A percentile compares a stretch with the other conserved stretches of the same genome.
These are phyloP conservation scores for Coprinellus micaceus DNA, from an alignment of 768 basidiomycete genomes.

Conservation along the genomic window DNA sequence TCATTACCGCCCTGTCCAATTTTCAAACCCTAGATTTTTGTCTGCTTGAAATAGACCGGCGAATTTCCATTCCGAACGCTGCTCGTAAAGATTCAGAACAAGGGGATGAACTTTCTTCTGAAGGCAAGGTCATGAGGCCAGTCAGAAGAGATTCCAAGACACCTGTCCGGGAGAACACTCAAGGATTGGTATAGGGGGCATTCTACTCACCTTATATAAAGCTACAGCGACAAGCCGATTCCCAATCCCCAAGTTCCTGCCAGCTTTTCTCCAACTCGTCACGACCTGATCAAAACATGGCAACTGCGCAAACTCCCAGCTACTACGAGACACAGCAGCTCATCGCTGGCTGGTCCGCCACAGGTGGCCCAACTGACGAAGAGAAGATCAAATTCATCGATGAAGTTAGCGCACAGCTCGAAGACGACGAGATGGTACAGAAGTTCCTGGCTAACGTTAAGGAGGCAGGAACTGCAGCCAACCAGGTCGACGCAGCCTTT, in stretches of 20 bases:
- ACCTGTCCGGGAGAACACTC: too few species aligned
- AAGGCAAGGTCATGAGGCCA: too few species aligned
- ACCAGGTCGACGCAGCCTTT: not conserved
- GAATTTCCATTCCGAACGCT: not conserved
- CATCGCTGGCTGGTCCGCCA: not conserved
- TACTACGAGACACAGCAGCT: not conserved
- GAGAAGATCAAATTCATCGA: not conserved
- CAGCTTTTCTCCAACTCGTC: not conserved
- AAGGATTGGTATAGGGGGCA: too few species aligned
- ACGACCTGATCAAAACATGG: not conserved
- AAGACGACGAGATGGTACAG: not conserved
- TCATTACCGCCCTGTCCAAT: not conserved
- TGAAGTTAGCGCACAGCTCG: not conserved
- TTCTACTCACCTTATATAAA: not conserved
- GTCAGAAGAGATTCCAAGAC: too few species aligned
- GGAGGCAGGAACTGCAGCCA: not conserved
- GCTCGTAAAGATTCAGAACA: too few species aligned
- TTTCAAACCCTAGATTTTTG: not conserved
- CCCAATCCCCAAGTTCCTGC: not conserved
- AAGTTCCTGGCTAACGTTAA: not conserved
- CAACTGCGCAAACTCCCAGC: not conserved
- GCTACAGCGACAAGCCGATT: not conserved
- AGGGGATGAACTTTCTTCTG: too few species aligned
- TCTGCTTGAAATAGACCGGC: not conserved
- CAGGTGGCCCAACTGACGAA: not conserved